Percentiles rank a stretch among this genome's conserved stretches.
Evolutionary conservation across 441 rosid species (phyloP).

Genomic region (Flueggea neowawraea): DNA sequence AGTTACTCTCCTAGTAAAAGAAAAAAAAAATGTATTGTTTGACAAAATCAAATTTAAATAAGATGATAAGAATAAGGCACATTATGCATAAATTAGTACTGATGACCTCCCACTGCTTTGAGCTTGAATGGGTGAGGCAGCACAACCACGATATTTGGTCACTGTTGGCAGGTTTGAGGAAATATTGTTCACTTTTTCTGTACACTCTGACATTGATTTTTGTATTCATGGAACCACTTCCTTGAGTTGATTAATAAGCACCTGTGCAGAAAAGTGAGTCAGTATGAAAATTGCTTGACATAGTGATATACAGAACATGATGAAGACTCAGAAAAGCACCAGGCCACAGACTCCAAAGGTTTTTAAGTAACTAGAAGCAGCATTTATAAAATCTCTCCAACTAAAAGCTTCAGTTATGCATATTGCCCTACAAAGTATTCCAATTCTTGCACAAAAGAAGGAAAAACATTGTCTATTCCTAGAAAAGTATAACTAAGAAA

Average conservation of each 20-base stretch:
- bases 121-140: conserved; percentile 63
- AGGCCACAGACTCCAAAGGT: too few species aligned
- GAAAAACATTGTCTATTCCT: too few species aligned
- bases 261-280: conserved; percentile 41
- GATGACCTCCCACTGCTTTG: conserved; percentile 73
- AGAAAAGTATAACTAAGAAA: too few species aligned
- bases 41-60: neutral
- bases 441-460: too few species aligned
- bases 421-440: too few species aligned
- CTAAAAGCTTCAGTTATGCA: too few species aligned
- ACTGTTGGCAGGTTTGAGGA: conserved; percentile 69
- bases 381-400: too few species aligned
- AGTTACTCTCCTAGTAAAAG: conserved; percentile 62
- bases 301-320: neutral
- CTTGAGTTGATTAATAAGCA: conserved; percentile 92
- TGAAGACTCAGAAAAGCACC: neutral
- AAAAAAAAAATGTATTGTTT: neutral
- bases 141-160: conserved; percentile 55
- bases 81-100: conserved; percentile 37
- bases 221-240: conserved; percentile 95
- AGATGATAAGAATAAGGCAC: neutral
- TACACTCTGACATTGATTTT: conserved; percentile 80
- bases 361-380: too few species aligned
- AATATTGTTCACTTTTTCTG: conserved; percentile 73
- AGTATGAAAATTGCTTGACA: neutral